A percentile compares a stretch with the other conserved stretches of the same genome.
phyloP scores from a whole-genome alignment of 2,329 filamentous ascomycete species.

The Diplodia intermedia region DNA sequence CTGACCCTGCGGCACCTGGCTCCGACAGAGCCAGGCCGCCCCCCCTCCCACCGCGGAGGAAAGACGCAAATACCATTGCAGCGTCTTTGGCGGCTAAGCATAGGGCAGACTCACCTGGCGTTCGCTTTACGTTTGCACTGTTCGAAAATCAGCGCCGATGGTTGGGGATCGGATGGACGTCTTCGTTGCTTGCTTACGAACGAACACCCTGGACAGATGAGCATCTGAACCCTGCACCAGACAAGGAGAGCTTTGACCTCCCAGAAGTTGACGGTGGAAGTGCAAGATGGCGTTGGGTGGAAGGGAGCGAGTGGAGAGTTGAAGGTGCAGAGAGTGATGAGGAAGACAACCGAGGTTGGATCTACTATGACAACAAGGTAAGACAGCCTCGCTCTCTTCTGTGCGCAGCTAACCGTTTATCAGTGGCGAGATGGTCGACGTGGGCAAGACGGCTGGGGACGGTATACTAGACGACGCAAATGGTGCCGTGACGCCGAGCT shows the following conservation, averaged over 20 bases:
- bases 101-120: conserved; percentile 67
- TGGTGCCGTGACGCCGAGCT: conserved; percentile 98
- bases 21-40: conserved; percentile 44
- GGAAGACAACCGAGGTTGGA: conserved; percentile 72
- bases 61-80: conserved; percentile 56
- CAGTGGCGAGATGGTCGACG: conserved; percentile 90
- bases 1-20: conserved; percentile 29
- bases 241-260: conserved; percentile 74
- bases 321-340: conserved; percentile 69
- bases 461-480: conserved; percentile 90
- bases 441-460: conserved; percentile 87
- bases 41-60: conserved; percentile 51
- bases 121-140: conserved; percentile 94
- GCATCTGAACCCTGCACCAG: conserved; percentile 80
- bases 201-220: conserved; percentile 94
- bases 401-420: conserved; percentile 34
- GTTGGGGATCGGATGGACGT: conserved; percentile 95
- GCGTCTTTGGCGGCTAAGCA: conserved; percentile 53
- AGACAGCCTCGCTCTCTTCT: conserved; percentile 36
- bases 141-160: conserved; percentile 97
- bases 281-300: conserved; percentile 79
- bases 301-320: conserved; percentile 84
- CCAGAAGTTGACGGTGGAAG: conserved; percentile 70
- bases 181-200: conserved; percentile 88
- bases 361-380: conserved; percentile 98